Percentiles rank a stretch among this genome's conserved stretches.
phyloP scores from a whole-genome alignment of 139 green algal species.

The Chloropicon primus region DNA sequence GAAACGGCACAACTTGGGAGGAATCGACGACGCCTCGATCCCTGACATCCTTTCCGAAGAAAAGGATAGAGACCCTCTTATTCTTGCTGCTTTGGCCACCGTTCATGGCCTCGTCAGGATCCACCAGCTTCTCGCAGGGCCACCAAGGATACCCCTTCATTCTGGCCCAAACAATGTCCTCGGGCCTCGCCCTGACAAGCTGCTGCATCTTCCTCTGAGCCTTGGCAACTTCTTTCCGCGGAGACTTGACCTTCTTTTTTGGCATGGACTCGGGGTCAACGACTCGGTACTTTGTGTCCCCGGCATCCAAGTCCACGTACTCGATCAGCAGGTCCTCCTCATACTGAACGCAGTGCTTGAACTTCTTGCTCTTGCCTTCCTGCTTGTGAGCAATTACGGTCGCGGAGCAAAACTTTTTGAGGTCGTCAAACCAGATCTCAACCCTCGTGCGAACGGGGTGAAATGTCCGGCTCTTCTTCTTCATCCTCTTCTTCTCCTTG shows the following conservation, averaged over 20 bases:
- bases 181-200: background rate
- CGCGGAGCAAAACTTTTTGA: background rate
- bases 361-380: background rate
- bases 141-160: background rate
- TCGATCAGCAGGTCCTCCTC: too few species aligned
- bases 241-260: background rate
- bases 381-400: too few species aligned
- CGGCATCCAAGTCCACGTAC: background rate
- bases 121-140: background rate
- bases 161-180: background rate
- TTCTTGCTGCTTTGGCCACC: too few species aligned
- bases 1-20: too few species aligned
- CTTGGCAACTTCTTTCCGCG: background rate
- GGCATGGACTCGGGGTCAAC: background rate
- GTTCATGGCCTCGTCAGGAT: background rate
- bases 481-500: background rate
- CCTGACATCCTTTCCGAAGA: background rate
- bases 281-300: background rate
- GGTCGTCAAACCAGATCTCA: background rate
- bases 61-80: background rate
- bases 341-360: too few species aligned
- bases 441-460: background rate
- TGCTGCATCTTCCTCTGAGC: background rate
- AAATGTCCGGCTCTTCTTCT: background rate
- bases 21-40: too few species aligned